Conservation (phyloP, 2,329 filamentous ascomycete species). For the Paraphaeosphaeria sporulosa region DNA sequence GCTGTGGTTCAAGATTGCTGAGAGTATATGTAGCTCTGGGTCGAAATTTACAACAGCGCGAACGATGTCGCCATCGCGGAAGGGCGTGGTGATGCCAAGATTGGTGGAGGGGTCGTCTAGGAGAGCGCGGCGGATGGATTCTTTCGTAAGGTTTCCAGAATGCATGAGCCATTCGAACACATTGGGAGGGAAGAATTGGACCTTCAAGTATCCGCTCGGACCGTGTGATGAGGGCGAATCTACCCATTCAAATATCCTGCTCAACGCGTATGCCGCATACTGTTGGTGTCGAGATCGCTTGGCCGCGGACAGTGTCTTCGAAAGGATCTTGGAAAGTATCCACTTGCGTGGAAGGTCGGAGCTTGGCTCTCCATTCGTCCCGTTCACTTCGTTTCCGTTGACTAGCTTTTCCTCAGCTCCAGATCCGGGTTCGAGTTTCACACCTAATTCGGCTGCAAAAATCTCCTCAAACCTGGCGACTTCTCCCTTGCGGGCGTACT, state of each 20-base stretch:
- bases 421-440: conserved; percentile 32
- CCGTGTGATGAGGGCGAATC: conserved; percentile 20
- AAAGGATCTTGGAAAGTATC: conserved; percentile 49
- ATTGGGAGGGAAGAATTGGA: conserved; percentile 58
- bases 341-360: conserved; percentile 55
- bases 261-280: conserved; percentile 66
- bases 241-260: conserved; percentile 55
- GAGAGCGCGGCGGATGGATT: conserved; percentile 54
- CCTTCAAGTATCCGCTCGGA: conserved; percentile 37
- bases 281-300: conserved; percentile 68
- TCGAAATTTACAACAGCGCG: conserved; percentile 70
- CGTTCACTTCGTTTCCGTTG: conserved; percentile 24
- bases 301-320: conserved; percentile 37
- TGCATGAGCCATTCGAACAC: conserved; percentile 68
- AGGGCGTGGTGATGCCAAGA: conserved; percentile 54
- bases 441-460: conserved; percentile 48
- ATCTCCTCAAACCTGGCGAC: conserved; percentile 52
- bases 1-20: conserved; percentile 67
- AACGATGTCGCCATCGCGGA: conserved; percentile 68
- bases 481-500: conserved; percentile 44
- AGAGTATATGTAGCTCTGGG: conserved; percentile 70
- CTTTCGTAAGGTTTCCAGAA: conserved; percentile 58
- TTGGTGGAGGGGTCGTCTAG: conserved; percentile 47
- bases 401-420: background rate
- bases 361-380: conserved; percentile 26